These are phyloP conservation scores for Trapa bicornis DNA, from an alignment of 345 rosid genomes.

Conservation along the genomic window DNA sequence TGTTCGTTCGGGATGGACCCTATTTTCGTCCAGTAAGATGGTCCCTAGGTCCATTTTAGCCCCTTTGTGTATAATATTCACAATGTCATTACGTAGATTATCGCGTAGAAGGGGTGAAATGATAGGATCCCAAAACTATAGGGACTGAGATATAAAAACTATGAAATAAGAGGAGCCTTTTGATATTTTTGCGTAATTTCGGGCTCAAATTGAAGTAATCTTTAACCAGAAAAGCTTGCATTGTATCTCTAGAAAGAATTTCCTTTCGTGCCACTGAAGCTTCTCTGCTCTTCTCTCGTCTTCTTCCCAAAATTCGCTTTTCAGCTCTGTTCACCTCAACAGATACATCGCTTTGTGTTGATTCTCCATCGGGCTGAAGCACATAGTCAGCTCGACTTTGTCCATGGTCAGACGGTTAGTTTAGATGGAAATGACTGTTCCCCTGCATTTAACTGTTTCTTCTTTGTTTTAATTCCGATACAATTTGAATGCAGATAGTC, in stretches of 20 bases:
- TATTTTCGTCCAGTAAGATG: too few relatives aligned
- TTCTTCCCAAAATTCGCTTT: neutral
- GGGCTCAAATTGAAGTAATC: neutral
- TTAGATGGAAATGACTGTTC: neutral
- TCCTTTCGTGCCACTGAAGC: slow-evolving; percentile 11
- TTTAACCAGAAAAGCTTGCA: neutral
- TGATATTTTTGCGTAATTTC: neutral
- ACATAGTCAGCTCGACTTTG: neutral
- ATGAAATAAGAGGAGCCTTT: neutral
- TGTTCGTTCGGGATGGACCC: neutral
- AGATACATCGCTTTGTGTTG: neutral
- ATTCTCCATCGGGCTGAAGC: neutral
- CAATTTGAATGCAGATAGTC: neutral
- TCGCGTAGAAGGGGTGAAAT: neutral
- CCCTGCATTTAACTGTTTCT: neutral
- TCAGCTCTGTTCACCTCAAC: neutral
- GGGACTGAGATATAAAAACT: neutral
- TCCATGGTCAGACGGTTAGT: neutral
- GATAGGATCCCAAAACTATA: neutral
- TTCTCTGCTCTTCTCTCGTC: slow-evolving; percentile 5
- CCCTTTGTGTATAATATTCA: neutral
- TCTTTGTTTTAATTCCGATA: neutral
- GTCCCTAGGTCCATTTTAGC: too few relatives aligned
- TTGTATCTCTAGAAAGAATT: slow-evolving; percentile 1
- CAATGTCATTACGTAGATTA: neutral